Conservation (phyloP, 2,329 filamentous ascomycete genomes). For the Beauveria sp. region DNA sequence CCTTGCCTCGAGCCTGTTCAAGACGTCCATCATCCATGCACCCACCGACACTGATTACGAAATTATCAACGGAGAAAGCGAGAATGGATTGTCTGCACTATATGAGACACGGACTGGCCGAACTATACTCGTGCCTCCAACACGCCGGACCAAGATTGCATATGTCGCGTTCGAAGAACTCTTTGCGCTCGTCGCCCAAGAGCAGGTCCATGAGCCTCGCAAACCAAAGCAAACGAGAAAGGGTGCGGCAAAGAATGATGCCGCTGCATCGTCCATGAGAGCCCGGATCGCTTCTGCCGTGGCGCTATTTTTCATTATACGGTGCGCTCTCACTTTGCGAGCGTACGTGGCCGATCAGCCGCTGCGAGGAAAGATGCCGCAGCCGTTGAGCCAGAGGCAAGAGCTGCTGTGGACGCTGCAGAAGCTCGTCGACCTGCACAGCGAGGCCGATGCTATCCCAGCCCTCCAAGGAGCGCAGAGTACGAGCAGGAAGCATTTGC, state of each 20-base stretch:
- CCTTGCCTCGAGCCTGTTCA: constrained; percentile 72
- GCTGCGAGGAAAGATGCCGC: constrained; percentile 79
- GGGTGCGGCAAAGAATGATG: not conserved
- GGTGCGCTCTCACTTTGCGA: constrained; percentile 72
- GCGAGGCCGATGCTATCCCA: constrained; percentile 63
- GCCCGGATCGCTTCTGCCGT: constrained; percentile 64
- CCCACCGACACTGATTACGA: constrained; percentile 47
- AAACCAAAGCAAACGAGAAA: constrained; percentile 20
- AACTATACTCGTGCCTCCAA: constrained; percentile 60
- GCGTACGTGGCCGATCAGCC: constrained; percentile 88
- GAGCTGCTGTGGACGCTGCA: constrained; percentile 69
- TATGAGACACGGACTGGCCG: constrained; percentile 61
- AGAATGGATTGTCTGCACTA: constrained; percentile 48
- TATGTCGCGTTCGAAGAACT: constrained; percentile 78
- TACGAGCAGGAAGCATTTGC: constrained; percentile 63
- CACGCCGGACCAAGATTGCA: constrained; percentile 61
- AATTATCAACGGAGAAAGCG: constrained; percentile 38
- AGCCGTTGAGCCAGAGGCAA: constrained; percentile 70
- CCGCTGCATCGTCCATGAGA: constrained; percentile 25
- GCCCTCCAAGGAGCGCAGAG: constrained; percentile 41
- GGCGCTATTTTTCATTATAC: constrained; percentile 74
- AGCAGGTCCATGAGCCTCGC: constrained; percentile 26
- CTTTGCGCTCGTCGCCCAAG: constrained; percentile 55
- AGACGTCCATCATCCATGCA: constrained; percentile 71
- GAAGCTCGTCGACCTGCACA: constrained; percentile 57